Percentiles rank a stretch among this genome's conserved stretches.
Evolutionary conservation across 1,284 basidiomycete genomes (phyloP).

Genomic region (Porogramme epimiltina): DNA sequence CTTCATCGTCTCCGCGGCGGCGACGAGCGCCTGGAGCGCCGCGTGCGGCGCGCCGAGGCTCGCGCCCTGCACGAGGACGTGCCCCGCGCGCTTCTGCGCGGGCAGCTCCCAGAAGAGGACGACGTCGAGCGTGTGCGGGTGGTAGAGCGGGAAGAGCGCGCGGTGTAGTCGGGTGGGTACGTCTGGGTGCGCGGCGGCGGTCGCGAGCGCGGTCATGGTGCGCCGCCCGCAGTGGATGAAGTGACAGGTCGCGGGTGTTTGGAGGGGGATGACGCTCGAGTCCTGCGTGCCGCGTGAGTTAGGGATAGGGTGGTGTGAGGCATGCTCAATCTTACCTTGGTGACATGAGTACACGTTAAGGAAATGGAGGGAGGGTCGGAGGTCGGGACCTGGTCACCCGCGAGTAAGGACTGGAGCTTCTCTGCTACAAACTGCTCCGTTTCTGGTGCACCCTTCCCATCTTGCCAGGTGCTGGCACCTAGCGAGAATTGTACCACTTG

Average conservation of each 20-base stretch:
- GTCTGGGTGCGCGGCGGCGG: slow-evolving; percentile 55
- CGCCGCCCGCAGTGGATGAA: slow-evolving; percentile 56
- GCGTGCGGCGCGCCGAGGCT: slow-evolving; percentile 71
- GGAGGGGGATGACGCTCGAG: slow-evolving; percentile 28
- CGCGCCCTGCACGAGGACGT: slow-evolving; percentile 59
- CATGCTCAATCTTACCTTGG: slow-evolving; percentile 36
- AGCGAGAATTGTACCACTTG: slow-evolving; percentile 54
- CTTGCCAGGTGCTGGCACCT: slow-evolving; percentile 41
- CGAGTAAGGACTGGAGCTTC: slow-evolving; percentile 56
- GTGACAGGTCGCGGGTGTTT: slow-evolving; percentile 37
- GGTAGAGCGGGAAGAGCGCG: slow-evolving; percentile 78
- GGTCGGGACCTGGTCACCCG: slow-evolving; percentile 43
- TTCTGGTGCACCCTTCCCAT: slow-evolving; percentile 40
- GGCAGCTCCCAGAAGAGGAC: slow-evolving; percentile 75
- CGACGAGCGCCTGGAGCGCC: slow-evolving; percentile 55
- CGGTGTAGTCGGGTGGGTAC: slow-evolving; percentile 57
- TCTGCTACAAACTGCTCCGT: slow-evolving; percentile 52
- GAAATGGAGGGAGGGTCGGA: slow-evolving; percentile 58
- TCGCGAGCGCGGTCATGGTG: slow-evolving; percentile 39
- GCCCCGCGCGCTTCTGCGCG: slow-evolving; percentile 57
- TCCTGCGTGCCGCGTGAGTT: too few relatives aligned
- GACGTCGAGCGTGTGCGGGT: slow-evolving; percentile 72
- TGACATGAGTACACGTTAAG: slow-evolving; percentile 51
- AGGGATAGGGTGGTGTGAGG: background rate
- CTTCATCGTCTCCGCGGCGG: slow-evolving; percentile 62